Evolutionary conservation across 148 eudicot genomes (phyloP).

Genomic region (Dianthus caryophyllus): DNA sequence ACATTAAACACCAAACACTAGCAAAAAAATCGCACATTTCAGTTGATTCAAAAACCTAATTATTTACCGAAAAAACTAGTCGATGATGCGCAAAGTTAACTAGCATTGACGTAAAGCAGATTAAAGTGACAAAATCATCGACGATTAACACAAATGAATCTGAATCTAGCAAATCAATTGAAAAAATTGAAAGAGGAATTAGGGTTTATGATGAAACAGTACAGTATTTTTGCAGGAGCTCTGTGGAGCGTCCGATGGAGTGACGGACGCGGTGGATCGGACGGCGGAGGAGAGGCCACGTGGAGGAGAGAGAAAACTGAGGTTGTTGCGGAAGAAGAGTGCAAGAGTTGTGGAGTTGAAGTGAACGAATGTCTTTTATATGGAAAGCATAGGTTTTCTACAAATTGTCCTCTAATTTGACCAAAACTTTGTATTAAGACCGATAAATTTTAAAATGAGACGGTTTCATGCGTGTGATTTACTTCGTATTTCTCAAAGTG

Average conservation of each 20-base stretch:
- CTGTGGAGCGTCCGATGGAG: not conserved
- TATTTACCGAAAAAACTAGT: not conserved
- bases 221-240: not conserved
- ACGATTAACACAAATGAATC: not conserved
- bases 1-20: too few relatives aligned
- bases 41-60: not conserved
- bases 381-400: too few relatives aligned
- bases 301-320: not conserved
- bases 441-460: too few relatives aligned
- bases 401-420: too few relatives aligned
- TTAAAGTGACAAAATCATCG: too few relatives aligned
- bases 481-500: too few relatives aligned
- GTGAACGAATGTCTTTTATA: too few relatives aligned
- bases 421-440: too few relatives aligned
- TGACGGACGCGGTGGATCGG: not conserved
- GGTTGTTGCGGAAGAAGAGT: not conserved
- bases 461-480: too few relatives aligned
- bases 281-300: not conserved
- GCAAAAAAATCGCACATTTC: not conserved
- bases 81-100: not conserved
- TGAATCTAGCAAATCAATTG: not conserved
- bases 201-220: constrained; percentile 3
- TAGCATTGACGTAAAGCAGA: not conserved
- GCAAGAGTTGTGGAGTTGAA: too few relatives aligned
- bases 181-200: not conserved